These are phyloP conservation scores for Dendrobium catenatum DNA, from an alignment of 106 monocot species.

Conservation along the genomic window DNA sequence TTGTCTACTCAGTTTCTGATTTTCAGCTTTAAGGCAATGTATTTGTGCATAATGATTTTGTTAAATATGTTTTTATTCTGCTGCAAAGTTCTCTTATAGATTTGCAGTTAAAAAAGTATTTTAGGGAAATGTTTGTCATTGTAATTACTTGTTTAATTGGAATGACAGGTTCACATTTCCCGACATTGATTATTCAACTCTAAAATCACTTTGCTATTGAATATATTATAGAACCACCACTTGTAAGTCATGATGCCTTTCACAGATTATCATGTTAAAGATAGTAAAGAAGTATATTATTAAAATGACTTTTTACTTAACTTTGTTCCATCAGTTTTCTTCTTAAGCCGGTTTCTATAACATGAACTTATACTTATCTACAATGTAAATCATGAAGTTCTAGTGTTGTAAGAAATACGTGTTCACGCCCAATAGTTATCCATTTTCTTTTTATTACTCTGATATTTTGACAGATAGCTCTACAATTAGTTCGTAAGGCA, in stretches of 20 bases:
- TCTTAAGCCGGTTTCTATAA: not conserved
- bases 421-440: not conserved
- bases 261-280: too few relatives aligned
- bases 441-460: not conserved
- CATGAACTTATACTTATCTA: not conserved
- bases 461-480: conserved; percentile 62
- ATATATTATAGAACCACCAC: too few relatives aligned
- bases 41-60: conserved; percentile 1
- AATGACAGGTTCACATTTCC: too few relatives aligned
- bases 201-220: too few relatives aligned
- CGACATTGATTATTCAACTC: too few relatives aligned
- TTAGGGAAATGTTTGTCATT: not conserved
- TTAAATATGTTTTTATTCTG: not conserved
- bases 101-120: not conserved
- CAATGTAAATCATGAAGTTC: not conserved
- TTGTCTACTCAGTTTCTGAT: not conserved
- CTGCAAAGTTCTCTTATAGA: not conserved
- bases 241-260: too few relatives aligned
- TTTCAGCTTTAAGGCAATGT: not conserved
- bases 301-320: not conserved
- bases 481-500: conserved; percentile 69
- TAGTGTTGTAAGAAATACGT: not conserved
- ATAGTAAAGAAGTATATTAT: not conserved
- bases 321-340: not conserved
- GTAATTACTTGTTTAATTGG: not conserved